Conservation (phyloP, 164 flowering plant genomes). For the Cinnamomum micranthum region DNA sequence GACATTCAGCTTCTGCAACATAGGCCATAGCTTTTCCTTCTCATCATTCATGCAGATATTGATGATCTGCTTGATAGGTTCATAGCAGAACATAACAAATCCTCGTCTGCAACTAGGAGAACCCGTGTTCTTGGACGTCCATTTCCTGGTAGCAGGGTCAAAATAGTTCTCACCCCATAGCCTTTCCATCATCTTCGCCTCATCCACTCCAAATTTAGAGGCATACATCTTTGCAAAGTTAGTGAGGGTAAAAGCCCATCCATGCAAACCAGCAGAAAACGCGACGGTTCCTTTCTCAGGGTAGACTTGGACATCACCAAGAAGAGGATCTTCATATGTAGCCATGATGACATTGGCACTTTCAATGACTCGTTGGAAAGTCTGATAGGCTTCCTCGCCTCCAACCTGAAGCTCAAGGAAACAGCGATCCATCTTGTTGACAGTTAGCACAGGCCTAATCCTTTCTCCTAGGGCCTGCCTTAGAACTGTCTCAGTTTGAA, state of each 20-base stretch:
- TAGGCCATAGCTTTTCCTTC: constrained; percentile 32
- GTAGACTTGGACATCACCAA: constrained; percentile 25
- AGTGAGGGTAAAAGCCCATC: constrained; percentile 28
- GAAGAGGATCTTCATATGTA: constrained; percentile 23
- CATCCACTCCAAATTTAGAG: constrained; percentile 28
- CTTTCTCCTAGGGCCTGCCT: constrained; percentile 29
- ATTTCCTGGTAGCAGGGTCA: constrained; percentile 34
- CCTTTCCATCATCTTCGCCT: constrained; percentile 29
- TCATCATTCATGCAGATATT: constrained; percentile 36
- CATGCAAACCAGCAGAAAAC: constrained; percentile 28
- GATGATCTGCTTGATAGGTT: constrained; percentile 33
- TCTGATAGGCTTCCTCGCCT: constrained; percentile 31
- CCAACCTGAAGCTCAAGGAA: constrained; percentile 30
- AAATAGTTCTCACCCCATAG: constrained; percentile 38
- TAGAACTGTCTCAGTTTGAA: constrained; percentile 30
- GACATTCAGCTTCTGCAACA: constrained; percentile 30
- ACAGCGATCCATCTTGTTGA: constrained; percentile 29
- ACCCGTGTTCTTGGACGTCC: constrained; percentile 33
- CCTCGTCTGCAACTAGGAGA: constrained; percentile 32
- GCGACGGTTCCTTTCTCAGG: constrained; percentile 31
- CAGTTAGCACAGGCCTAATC: constrained; percentile 29
- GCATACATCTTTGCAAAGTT: constrained; percentile 30
- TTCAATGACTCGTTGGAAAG: constrained; percentile 25
- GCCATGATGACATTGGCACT: constrained; percentile 31
- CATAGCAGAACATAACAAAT: constrained; percentile 35